Conservation (phyloP, 1,284 basidiomycete genomes). For the Lentinula novae-zelandiae region DNA sequence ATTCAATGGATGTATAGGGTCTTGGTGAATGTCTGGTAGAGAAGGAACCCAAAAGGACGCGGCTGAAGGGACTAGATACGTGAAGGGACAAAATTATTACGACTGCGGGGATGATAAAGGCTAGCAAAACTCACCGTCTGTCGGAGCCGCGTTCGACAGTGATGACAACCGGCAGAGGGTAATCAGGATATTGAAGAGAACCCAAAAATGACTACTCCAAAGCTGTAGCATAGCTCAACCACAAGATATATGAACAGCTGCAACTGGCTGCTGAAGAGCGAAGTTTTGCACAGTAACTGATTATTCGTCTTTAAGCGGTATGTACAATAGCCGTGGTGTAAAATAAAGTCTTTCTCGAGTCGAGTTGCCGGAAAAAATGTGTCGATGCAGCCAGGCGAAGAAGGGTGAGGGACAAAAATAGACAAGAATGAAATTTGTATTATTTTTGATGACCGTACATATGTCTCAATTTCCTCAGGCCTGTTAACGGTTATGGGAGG, state of each 20-base stretch:
- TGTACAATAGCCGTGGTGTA: neutral
- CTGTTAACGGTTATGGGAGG: too few relatives aligned
- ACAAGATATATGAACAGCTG: neutral
- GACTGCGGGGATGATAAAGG: neutral
- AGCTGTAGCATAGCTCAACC: neutral
- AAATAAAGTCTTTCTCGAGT: neutral
- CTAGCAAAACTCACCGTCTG: neutral
- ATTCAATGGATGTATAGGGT: slow-evolving; percentile 65
- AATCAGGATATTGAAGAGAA: neutral
- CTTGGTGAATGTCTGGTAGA: slow-evolving; percentile 74
- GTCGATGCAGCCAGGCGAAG: neutral
- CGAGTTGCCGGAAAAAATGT: neutral
- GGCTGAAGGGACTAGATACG: slow-evolving; percentile 63
- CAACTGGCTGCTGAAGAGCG: neutral
- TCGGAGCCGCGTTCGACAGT: neutral
- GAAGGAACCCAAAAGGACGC: slow-evolving; percentile 81
- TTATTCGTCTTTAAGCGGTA: neutral
- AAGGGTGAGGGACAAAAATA: neutral
- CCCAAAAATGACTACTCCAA: neutral
- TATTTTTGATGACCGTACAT: neutral
- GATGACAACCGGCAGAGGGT: neutral
- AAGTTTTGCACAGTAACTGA: neutral
- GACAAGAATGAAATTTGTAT: neutral
- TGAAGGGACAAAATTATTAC: neutral
- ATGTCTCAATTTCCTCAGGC: too few relatives aligned